phyloP scores from a whole-genome alignment of 768 basidiomycete genomes.

The Tremella fuciformis region DNA sequence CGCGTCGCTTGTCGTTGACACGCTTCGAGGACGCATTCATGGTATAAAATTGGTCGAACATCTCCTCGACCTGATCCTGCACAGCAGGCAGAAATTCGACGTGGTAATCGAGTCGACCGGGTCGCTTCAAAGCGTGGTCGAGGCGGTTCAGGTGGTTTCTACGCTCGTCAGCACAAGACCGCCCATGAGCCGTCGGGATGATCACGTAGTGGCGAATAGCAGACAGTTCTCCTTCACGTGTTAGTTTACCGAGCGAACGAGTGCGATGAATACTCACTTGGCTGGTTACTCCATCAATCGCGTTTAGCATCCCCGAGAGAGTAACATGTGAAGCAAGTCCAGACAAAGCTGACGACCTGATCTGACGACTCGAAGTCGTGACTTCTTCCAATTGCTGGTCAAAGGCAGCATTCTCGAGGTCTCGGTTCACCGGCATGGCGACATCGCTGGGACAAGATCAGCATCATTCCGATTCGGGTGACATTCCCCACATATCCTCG shows the following conservation, averaged over 20 bases:
- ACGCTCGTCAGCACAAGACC: neutral
- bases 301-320: slow-evolving; percentile 43
- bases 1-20: neutral
- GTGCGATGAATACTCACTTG: slow-evolving; percentile 10
- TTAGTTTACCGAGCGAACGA: too few species aligned
- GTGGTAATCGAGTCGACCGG: slow-evolving; percentile 82
- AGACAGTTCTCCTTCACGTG: slow-evolving; percentile 65
- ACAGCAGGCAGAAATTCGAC: slow-evolving; percentile 78
- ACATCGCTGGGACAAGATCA: too few species aligned
- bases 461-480: too few species aligned
- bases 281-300: slow-evolving; percentile 36
- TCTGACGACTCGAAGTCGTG: neutral
- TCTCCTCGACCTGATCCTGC: slow-evolving; percentile 57
- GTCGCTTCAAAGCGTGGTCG: slow-evolving; percentile 82
- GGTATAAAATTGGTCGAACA: slow-evolving; percentile 44
- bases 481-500: slow-evolving; percentile 64
- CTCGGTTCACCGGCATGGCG: too few species aligned
- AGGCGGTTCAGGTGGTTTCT: slow-evolving; percentile 85
- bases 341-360: too few species aligned
- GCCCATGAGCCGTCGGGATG: neutral
- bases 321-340: slow-evolving; percentile 35
- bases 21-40: neutral
- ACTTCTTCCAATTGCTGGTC: neutral
- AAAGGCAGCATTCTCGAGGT: too few species aligned
- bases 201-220: slow-evolving; percentile 68